Evolutionary conservation across 2,329 filamentous ascomycete genomes (phyloP).

Genomic region (Epichloe bromicola): DNA sequence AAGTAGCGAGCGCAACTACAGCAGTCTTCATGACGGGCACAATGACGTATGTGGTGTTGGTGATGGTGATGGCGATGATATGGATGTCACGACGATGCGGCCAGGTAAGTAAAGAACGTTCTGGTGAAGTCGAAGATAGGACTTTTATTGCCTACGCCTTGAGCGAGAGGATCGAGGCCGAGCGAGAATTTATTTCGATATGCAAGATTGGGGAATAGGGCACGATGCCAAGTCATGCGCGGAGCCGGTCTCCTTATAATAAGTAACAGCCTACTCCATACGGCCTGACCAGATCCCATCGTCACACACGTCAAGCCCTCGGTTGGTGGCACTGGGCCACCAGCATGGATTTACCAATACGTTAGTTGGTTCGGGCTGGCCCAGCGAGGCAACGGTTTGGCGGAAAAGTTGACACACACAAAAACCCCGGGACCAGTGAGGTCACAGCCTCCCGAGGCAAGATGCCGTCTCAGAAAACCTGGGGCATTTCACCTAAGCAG

Average conservation of each 20-base stretch:
- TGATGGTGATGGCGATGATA: background rate
- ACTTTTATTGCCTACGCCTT: too few relatives aligned
- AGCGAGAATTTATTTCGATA: background rate
- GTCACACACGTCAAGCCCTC: background rate
- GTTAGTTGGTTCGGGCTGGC: too few relatives aligned
- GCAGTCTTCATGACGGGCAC: slow-evolving; percentile 21
- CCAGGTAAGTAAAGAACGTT: background rate
- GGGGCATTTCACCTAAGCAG: background rate
- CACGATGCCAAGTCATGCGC: background rate
- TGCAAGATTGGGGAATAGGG: background rate
- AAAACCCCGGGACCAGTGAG: too few relatives aligned
- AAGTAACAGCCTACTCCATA: background rate
- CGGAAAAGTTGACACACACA: too few relatives aligned
- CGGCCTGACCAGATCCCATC: background rate
- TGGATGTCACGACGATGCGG: background rate
- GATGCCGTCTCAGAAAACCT: background rate
- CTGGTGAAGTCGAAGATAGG: background rate
- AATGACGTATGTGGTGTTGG: background rate
- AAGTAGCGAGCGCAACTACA: slow-evolving; percentile 17
- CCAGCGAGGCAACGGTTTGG: too few relatives aligned
- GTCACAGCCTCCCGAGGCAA: background rate
- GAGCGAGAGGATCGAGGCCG: background rate
- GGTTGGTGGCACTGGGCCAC: background rate
- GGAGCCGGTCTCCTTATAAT: slow-evolving; percentile 2
- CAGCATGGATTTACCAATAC: background rate